phyloP scores from a whole-genome alignment of 768 basidiomycete genomes.

The Hygrocybe coccinea region DNA sequence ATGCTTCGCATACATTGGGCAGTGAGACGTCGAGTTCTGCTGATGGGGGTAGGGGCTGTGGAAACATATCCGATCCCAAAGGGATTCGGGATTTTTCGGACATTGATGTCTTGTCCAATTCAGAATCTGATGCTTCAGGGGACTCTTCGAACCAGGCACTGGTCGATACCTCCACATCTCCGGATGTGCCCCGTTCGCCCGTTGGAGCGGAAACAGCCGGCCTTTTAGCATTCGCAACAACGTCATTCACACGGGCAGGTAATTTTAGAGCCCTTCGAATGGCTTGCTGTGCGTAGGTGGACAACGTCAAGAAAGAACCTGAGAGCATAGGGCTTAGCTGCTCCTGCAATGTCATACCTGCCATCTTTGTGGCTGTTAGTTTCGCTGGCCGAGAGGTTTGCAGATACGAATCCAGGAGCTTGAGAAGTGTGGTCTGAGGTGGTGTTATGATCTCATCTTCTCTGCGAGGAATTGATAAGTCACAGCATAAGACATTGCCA shows the following conservation, averaged over 20 bases:
- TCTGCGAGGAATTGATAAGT: constrained; percentile 22
- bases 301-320: constrained; percentile 56
- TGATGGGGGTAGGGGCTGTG: constrained; percentile 13
- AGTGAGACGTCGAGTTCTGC: constrained; percentile 61
- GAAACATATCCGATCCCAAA: not conserved
- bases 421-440: constrained; percentile 82
- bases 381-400: constrained; percentile 40
- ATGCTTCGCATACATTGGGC: constrained; percentile 74
- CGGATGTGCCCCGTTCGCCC: not conserved
- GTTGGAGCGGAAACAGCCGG: not conserved
- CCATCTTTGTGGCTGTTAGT: constrained; percentile 25
- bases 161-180: not conserved
- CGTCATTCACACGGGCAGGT: not conserved
- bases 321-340: constrained; percentile 56
- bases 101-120: not conserved
- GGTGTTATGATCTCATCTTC: constrained; percentile 71
- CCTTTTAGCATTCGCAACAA: constrained; percentile 2
- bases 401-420: constrained; percentile 80
- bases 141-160: constrained; percentile 6
- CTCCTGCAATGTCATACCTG: constrained; percentile 35
- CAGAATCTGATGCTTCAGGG: not conserved
- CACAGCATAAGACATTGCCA: constrained; percentile 20
- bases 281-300: constrained; percentile 51
- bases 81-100: not conserved
- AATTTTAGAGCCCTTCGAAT: constrained; percentile 45